These are phyloP conservation scores for Rubia yunnanensis DNA, from an alignment of 257 asterid species.

Conservation along the genomic window DNA sequence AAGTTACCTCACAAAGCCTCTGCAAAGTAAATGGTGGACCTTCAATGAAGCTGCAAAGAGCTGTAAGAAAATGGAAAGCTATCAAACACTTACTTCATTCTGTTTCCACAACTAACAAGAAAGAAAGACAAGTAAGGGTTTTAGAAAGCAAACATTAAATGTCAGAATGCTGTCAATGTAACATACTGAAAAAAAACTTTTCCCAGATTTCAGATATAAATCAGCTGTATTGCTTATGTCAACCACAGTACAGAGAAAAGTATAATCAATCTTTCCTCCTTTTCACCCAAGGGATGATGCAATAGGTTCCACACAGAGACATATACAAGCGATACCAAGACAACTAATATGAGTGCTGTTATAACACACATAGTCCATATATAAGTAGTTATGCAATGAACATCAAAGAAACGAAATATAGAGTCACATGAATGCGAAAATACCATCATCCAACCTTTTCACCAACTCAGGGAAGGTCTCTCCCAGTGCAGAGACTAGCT, in stretches of 20 bases:
- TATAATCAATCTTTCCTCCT: not conserved
- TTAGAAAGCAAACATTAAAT: not conserved
- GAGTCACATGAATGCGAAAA: slow-evolving; percentile 35
- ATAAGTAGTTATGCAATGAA: not conserved
- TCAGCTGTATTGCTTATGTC: not conserved
- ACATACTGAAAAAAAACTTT: not conserved
- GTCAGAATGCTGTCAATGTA: not conserved
- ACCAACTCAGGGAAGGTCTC: slow-evolving; percentile 70
- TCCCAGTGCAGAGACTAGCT: slow-evolving; percentile 65
- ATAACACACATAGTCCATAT: not conserved
- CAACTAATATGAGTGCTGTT: not conserved
- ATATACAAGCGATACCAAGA: not conserved
- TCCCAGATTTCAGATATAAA: not conserved
- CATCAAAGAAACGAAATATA: slow-evolving; percentile 4
- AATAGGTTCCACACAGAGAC: not conserved
- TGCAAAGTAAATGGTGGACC: slow-evolving; percentile 98
- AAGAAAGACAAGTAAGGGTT: not conserved
- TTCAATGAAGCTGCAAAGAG: slow-evolving; percentile 67
- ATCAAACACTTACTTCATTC: not conserved
- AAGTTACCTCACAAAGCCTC: slow-evolving; percentile 84
- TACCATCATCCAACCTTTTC: slow-evolving; percentile 98
- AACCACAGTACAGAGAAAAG: not conserved
- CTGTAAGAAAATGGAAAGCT: slow-evolving; percentile 33
- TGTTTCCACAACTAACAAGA: too few relatives aligned
- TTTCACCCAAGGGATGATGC: not conserved